These are phyloP conservation scores for Funneliformis geosporum DNA, from an alignment of 192 early-diverging fungal species.

Conservation along the genomic window DNA sequence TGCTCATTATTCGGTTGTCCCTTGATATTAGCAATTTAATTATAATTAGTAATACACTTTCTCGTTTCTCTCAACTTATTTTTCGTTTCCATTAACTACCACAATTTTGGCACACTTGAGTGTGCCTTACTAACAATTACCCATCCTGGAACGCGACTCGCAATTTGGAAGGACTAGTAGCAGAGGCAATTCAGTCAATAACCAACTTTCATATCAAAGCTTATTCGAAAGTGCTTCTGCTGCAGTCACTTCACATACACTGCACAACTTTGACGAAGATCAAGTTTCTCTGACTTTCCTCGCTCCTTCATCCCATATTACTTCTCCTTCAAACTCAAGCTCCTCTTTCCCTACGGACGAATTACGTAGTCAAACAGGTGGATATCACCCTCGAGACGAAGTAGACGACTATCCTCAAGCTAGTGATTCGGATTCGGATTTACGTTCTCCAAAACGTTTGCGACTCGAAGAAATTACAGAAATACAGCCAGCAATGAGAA, in stretches of 20 bases:
- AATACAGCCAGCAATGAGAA: constrained; percentile 21
- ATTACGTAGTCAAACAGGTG: constrained; percentile 10
- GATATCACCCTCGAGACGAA: constrained; percentile 30
- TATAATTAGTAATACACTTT: background rate
- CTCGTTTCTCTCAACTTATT: background rate
- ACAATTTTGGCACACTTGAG: constrained; percentile 26
- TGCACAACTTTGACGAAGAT: constrained; percentile 20
- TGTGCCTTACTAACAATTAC: constrained; percentile 28
- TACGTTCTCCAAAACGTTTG: constrained; percentile 24
- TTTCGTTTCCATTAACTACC: background rate
- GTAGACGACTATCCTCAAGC: constrained; percentile 12
- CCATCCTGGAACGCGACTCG: constrained; percentile 39
- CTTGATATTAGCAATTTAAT: background rate
- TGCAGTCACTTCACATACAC: constrained; percentile 19
- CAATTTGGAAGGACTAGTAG: constrained; percentile 33
- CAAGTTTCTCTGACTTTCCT: constrained; percentile 18
- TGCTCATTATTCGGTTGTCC: background rate
- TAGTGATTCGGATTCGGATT: constrained; percentile 31
- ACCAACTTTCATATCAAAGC: constrained; percentile 4
- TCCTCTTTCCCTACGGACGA: constrained; percentile 29
- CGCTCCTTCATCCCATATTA: constrained; percentile 7
- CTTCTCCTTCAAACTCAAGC: constrained; percentile 30
- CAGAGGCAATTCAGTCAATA: constrained; percentile 33
- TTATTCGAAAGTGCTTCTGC: constrained; percentile 26
- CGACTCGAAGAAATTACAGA: constrained; percentile 29